Conservation (phyloP, 2,329 filamentous ascomycete genomes). For the Shiraia sp. region DNA sequence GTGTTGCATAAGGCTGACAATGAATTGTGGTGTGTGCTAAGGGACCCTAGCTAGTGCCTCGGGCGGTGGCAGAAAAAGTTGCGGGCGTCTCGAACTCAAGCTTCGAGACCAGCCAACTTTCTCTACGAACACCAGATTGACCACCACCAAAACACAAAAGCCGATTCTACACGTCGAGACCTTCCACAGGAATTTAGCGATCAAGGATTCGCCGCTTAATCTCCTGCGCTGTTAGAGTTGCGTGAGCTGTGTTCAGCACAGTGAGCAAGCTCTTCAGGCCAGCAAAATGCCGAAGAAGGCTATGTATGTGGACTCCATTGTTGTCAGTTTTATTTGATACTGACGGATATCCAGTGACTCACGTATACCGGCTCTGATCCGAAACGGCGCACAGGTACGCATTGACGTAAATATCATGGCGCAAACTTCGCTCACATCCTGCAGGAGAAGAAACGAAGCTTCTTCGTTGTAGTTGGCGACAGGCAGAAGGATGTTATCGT, state of each 20-base stretch:
- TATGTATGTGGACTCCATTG: constrained; percentile 28
- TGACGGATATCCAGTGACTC: constrained; percentile 35
- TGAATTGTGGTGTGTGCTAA: no score
- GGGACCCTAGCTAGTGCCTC: no score
- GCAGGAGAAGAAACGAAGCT: constrained; percentile 91
- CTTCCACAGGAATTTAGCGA: background rate
- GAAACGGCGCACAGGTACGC: constrained; percentile 44
- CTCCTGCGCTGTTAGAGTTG: background rate
- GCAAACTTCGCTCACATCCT: constrained; percentile 13
- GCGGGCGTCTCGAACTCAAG: constrained; percentile 1
- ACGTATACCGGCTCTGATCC: constrained; percentile 46
- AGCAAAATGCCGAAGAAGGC: constrained; percentile 46
- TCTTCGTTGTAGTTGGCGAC: constrained; percentile 96
- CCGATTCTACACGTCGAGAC: background rate
- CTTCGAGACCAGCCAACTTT: background rate
- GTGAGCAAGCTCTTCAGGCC: constrained; percentile 38
- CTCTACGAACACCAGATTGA: background rate
- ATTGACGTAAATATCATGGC: background rate
- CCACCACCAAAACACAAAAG: background rate
- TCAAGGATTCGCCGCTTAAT: no score
- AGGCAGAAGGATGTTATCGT: constrained; percentile 96
- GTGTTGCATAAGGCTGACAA: no score
- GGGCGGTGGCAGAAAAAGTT: constrained; percentile 9
- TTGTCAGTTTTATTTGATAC: constrained; percentile 1
- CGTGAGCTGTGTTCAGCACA: constrained; percentile 15